Conservation (phyloP, 2,329 filamentous ascomycete species). For the Helotiales sp. region DNA sequence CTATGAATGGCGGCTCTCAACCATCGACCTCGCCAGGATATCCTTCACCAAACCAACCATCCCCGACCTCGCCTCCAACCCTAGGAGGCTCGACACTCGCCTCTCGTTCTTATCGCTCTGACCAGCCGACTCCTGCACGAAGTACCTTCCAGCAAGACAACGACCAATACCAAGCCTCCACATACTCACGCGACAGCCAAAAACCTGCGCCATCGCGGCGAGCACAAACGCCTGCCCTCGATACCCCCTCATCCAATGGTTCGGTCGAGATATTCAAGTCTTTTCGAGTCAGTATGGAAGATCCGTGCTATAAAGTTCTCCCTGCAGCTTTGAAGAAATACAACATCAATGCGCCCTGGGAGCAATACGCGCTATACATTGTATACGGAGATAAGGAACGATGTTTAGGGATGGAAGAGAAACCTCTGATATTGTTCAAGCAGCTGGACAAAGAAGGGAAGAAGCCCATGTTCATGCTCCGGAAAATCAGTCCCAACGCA, state of each 20-base stretch:
- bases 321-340: conserved; percentile 97
- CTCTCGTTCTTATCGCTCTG: conserved; percentile 64
- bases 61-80: conserved; percentile 68
- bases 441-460: conserved; percentile 95
- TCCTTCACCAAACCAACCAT: conserved; percentile 70
- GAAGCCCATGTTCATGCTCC: conserved; percentile 99
- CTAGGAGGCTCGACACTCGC: conserved; percentile 53
- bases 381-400: conserved; percentile 98
- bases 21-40: conserved; percentile 60
- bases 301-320: conserved; percentile 95
- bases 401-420: conserved; percentile 88
- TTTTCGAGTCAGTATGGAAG: conserved; percentile 96
- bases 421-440: conserved; percentile 94
- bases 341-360: conserved; percentile 97
- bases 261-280: conserved; percentile 98
- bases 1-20: conserved; percentile 68
- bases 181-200: conserved; percentile 42
- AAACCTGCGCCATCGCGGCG: conserved; percentile 53
- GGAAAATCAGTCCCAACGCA: conserved; percentile 48
- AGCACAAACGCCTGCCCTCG: conserved; percentile 65
- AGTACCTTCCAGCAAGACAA: conserved; percentile 59
- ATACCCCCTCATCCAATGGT: conserved; percentile 59
- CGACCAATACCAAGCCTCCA: conserved; percentile 38
- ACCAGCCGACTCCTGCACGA: conserved; percentile 58
- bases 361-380: conserved; percentile 96